Base-by-base conservation (phyloP, 78 protist species). In the Speleostelium caveatum region DNA sequence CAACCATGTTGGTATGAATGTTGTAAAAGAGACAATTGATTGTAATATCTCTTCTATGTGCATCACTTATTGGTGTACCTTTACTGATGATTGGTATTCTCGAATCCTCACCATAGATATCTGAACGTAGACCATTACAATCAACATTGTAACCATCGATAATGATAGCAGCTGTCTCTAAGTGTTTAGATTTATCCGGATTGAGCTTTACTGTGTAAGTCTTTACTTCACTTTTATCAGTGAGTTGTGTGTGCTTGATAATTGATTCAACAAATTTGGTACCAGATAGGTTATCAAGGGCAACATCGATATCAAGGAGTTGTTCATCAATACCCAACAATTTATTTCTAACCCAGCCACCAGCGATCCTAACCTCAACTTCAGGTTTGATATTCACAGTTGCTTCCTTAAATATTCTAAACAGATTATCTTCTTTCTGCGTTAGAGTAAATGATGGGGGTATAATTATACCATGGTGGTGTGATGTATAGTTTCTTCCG, bases 291-390 rank as follows among this genome's bases (percentile, higher is more conserved):
- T 38, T 42, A 24, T 92, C 96, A 1, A 93, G 2, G 17, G 97
- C 96, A 36, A 96, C 38, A 42, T 95, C 97, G 33, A 96, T 69
- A 56, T 95, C 98, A 30, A 75, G 38, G 14, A 39, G 2, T 38
- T 7, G 0, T 24, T 59, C 53, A 10, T 33, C 14, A 33, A 71
- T 21, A 17, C 73, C 62, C 32, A 87, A 41, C 45, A 97, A 45
- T 71, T 96, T 96, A 65, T 97, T 97, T 21, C 99, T 74, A 8
- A 98, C 98, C 99, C 99, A 98, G 22, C 99, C 99, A 26, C 98
- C 99, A 6, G 98, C 97, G 3, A 98, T 96, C 16, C 98, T 76
- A 12, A 96, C 26, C 33, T 39, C 58, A 59, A 83, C 55, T n/a
- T 60, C 79, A 58, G 49, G n/a, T 53, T 38, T 32, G n/a, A n/a